These are phyloP conservation scores for Chenopodium quinoa DNA, from an alignment of 148 eudicot species.

Conservation along the genomic window DNA sequence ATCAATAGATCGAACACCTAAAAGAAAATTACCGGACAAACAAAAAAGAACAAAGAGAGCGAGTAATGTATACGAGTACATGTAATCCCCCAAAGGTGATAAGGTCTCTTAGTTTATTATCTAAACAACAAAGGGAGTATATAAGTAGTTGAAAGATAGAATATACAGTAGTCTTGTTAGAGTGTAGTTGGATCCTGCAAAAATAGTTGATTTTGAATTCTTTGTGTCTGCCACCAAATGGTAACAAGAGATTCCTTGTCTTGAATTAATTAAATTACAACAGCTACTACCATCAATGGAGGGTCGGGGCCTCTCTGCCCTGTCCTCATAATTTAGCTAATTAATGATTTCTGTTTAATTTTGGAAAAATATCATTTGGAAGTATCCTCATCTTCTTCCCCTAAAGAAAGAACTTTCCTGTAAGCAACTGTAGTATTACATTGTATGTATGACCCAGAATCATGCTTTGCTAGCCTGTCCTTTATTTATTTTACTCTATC, in stretches of 20 bases:
- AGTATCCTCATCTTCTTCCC: not conserved
- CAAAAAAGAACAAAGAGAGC: no score
- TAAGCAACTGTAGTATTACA: not conserved
- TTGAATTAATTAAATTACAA: not conserved
- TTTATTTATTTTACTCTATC: not conserved
- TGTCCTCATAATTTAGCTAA: not conserved
- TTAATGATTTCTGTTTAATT: not conserved
- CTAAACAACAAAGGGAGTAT: no score
- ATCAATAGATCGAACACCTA: no score
- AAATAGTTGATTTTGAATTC: not conserved
- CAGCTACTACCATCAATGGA: not conserved
- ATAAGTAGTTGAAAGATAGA: no score
- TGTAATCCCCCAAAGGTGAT: no score
- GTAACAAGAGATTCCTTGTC: conserved; percentile 16
- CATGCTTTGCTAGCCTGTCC: conserved; percentile 2
- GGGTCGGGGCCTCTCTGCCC: not conserved
- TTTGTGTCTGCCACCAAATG: conserved; percentile 21
- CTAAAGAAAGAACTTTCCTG: not conserved
- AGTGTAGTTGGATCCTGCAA: not conserved
- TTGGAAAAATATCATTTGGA: not conserved
- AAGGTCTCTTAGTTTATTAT: no score
- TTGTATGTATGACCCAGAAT: not conserved
- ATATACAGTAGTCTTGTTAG: no score
- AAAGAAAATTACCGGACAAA: no score
- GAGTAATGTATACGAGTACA: no score